These are phyloP conservation scores for Aspergillus indologenus DNA, from an alignment of 495 filamentous ascomycete species.

Conservation along the genomic window DNA sequence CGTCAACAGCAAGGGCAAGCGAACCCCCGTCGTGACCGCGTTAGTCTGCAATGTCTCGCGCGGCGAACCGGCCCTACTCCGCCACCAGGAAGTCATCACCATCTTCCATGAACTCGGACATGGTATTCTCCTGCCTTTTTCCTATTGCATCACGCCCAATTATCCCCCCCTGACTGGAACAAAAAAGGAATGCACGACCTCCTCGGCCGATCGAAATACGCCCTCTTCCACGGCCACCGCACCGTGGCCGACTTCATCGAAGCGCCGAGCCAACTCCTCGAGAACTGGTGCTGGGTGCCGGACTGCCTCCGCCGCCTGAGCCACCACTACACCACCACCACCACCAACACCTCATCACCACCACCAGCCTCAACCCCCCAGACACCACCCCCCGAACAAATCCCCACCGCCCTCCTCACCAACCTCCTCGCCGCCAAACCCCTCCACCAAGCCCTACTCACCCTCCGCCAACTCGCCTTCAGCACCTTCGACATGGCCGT, in stretches of 20 bases:
- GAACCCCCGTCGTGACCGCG: neutral
- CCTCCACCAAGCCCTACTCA: neutral
- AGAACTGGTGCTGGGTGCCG: conserved; percentile 4
- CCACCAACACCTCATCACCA: neutral
- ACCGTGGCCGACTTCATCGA: conserved; percentile 1
- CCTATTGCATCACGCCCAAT: no score
- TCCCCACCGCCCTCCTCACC: neutral
- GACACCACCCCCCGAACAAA: neutral
- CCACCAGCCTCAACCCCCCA: neutral
- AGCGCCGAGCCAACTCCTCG: neutral
- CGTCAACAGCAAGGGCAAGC: neutral
- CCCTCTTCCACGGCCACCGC: neutral
- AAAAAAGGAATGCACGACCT: neutral
- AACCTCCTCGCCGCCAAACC: neutral
- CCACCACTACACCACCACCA: neutral
- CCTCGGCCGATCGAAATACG: neutral
- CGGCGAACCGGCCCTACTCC: neutral
- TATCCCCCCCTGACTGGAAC: no score
- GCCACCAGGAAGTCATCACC: neutral
- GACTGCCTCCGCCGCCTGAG: neutral
- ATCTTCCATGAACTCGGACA: conserved; percentile 6
- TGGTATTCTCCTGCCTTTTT: neutral
- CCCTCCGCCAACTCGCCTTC: neutral
- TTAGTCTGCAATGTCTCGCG: conserved; percentile 3
- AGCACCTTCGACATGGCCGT: conserved; percentile 1